Evolutionary conservation across 2,329 filamentous ascomycete species (phyloP).

Genomic region (Aspergillus pseudotamarii): DNA sequence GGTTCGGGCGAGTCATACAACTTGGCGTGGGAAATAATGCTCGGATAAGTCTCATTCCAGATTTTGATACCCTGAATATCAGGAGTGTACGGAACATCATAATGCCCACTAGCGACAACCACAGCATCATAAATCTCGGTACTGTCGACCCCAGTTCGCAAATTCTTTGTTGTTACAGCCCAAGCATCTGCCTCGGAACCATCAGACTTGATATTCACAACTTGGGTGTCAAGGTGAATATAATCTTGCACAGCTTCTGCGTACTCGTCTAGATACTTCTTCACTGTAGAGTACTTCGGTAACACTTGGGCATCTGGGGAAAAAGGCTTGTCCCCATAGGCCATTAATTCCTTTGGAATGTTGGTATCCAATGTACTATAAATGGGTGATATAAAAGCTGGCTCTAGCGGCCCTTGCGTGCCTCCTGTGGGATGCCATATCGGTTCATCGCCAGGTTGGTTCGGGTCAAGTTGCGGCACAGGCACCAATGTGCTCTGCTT

Average conservation of each 20-base stretch:
- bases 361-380: slow-evolving; percentile 86
- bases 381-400: slow-evolving; percentile 77
- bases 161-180: slow-evolving; percentile 60
- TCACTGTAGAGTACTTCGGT: slow-evolving; percentile 70
- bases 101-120: slow-evolving; percentile 76
- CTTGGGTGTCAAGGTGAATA: slow-evolving; percentile 71
- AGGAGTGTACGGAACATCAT: slow-evolving; percentile 69
- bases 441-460: slow-evolving; percentile 65
- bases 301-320: slow-evolving; percentile 68
- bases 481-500: slow-evolving; percentile 44
- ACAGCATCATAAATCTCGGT: slow-evolving; percentile 70
- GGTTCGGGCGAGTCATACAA: slow-evolving; percentile 69
- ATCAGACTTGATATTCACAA: slow-evolving; percentile 59
- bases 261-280: slow-evolving; percentile 74
- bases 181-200: slow-evolving; percentile 53
- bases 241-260: slow-evolving; percentile 67
- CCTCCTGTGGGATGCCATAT: slow-evolving; percentile 48
- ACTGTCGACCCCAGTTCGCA: slow-evolving; percentile 47
- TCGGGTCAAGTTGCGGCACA: slow-evolving; percentile 70
- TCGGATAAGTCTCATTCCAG: slow-evolving; percentile 64
- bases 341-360: slow-evolving; percentile 80
- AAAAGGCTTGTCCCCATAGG: slow-evolving; percentile 72
- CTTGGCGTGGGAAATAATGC: slow-evolving; percentile 73
- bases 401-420: slow-evolving; percentile 35
- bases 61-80: slow-evolving; percentile 60